Percentiles rank a stretch among this genome's conserved stretches.
Evolutionary conservation across 148 eudicot genomes (phyloP).

Genomic region (Linanthus parryae): DNA sequence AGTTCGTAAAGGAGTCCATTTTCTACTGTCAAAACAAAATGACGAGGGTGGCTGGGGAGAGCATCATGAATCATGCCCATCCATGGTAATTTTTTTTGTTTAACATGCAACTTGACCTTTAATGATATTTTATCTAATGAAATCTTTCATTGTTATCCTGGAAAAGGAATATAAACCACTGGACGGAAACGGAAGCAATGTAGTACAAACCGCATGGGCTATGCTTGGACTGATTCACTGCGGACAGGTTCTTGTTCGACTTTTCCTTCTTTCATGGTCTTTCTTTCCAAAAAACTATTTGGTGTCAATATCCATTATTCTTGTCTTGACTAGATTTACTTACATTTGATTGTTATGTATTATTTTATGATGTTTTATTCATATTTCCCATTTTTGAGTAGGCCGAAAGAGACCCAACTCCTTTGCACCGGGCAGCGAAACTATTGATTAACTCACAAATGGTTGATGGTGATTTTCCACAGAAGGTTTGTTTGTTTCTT

Average conservation of each 20-base stretch:
- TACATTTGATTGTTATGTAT: too few species aligned
- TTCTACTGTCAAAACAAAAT: slow-evolving; percentile 10
- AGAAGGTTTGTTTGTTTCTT: too few species aligned
- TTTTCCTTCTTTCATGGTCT: too few species aligned
- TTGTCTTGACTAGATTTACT: too few species aligned
- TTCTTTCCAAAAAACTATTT: too few species aligned
- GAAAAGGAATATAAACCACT: slow-evolving; percentile 28
- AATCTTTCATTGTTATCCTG: neutral
- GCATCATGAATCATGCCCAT: slow-evolving; percentile 3
- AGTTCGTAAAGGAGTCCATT: slow-evolving; percentile 3
- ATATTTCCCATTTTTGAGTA: too few species aligned
- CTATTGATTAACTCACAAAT: slow-evolving; percentile 69
- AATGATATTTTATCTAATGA: neutral
- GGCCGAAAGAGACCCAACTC: slow-evolving; percentile 64
- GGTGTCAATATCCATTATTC: too few species aligned
- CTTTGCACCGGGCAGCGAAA: slow-evolving; percentile 79
- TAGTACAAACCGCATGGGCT: too few species aligned
- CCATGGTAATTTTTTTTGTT: neutral
- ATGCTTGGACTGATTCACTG: too few species aligned
- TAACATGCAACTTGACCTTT: neutral
- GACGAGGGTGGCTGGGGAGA: slow-evolving; percentile 16
- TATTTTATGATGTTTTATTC: too few species aligned
- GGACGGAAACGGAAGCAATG: slow-evolving; percentile 30
- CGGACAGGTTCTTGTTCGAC: too few species aligned
- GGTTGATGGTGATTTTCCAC: slow-evolving; percentile 91